Base-by-base conservation (phyloP, 345 rosid species). In the Corchorus capsularis region DNA sequence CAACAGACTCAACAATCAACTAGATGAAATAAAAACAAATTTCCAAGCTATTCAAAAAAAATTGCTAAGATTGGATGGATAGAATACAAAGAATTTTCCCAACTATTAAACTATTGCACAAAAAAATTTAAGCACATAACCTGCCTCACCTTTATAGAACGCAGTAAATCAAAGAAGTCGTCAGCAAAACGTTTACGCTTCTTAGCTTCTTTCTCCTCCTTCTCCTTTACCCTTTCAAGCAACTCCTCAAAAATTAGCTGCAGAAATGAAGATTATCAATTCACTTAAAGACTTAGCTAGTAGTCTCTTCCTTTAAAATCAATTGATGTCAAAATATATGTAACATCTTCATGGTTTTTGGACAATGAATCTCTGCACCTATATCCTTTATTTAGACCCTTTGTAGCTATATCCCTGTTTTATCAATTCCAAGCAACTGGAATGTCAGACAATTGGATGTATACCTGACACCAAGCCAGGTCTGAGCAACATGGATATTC, bases 131-230 rank as follows among this genome's bases (percentile, higher is more conserved):
- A 35, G 22, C 61, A 70, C 3, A 32, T 17, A 69, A 22, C 34
- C 34, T 35, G 61, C 61, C 73, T 53, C 47, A 53, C 73, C 62
- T 70, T 70, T 39, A 53, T 70, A 17, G 73, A 70, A 52, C 35
- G 47, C 32, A 52, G 41, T n/a, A 70, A 70, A 70, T 70, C 61
- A 70, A 34, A 70, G 61, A 70, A 70, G 46, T 35, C 61, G 52
- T 70, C 73, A 6, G 61, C 86, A 71, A 89, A 88, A 69, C 93
- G 94, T 76, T 84, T 91, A 74, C 83, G 91, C 79, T 85, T 96
- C 84, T 89, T 91, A 61, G 92, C 94, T 73, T 92, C 98, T 80
- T 92, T 95, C 87, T 91, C 98, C 84, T 92, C 97, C 82, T 92
- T 96, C 79, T 89, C 97, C 84, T 75, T 89, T 43, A 82, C 92